These are phyloP conservation scores for Thecaphora thlaspeos DNA, from an alignment of 1,284 basidiomycete species.

Conservation along the genomic window DNA sequence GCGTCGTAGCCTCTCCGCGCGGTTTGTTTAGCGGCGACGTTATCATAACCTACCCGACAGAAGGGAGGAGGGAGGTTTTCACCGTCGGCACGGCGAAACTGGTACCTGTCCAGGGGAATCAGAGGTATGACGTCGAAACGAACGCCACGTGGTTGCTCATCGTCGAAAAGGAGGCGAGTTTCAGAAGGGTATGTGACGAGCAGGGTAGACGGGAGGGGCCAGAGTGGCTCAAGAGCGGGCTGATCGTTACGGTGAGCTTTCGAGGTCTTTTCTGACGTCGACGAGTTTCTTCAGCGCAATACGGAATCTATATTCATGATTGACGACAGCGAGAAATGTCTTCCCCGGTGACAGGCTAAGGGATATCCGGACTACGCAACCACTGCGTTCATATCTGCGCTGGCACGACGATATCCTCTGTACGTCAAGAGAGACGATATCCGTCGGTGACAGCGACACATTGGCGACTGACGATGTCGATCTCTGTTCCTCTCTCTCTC, in stretches of 20 bases:
- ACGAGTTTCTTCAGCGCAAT: not conserved
- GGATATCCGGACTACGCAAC: conserved; percentile 48
- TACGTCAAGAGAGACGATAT: not conserved
- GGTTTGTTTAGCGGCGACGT: conserved; percentile 32
- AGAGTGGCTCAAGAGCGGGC: conserved; percentile 1
- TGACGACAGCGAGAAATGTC: not conserved
- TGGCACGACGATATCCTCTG: not conserved
- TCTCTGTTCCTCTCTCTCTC: too few relatives aligned
- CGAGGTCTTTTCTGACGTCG: too few relatives aligned
- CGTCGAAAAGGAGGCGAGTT: conserved; percentile 50
- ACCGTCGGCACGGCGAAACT: not conserved
- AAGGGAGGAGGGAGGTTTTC: not conserved
- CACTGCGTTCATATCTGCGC: conserved; percentile 10
- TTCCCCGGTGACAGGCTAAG: conserved; percentile 22
- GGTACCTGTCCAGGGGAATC: conserved; percentile 12
- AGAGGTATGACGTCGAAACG: conserved; percentile 4
- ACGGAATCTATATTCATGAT: too few relatives aligned
- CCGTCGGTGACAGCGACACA: too few relatives aligned
- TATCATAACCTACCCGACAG: conserved; percentile 1
- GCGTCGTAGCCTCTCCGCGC: conserved; percentile 36
- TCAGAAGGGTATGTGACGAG: conserved; percentile 20
- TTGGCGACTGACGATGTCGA: not conserved
- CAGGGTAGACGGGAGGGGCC: not conserved
- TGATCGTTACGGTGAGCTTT: conserved; percentile 5
- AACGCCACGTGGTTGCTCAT: conserved; percentile 28